Evolutionary conservation across 2,329 filamentous ascomycete species (phyloP), one percentile per base, ranked within the genome.

Genomic region (Colletotrichum sp.): DNA sequence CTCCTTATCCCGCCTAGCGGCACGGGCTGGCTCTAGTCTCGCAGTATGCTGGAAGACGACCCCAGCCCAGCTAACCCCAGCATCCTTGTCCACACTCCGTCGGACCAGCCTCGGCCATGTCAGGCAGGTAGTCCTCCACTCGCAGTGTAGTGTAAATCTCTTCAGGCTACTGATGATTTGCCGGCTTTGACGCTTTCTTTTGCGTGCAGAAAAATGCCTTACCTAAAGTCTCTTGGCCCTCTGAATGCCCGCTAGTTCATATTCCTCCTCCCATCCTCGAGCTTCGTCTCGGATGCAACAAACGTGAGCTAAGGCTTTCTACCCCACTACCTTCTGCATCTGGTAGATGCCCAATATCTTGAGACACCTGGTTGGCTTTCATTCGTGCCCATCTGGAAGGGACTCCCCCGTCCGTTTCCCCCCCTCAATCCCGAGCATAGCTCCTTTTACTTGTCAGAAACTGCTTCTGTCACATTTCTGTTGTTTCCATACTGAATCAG

Each of bases 31-130:
- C 36, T 73, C 39, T 68, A 65, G 59, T 59, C 57, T 59, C 39
- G 39, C 71, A 39, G 34, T 49, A 26, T 59, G 63, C 63, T 76
- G 59, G 34, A 12, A 69, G 59, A 52, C 26, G 72, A 71, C 73
- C 73, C 70, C 52, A 76, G 59, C 73, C 70, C 59, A 76, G 59
- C 59, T 59, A 67, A 64, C 71, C 44, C 72, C 26, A 26, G 12
- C 57, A 76, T 69, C 74, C 74, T 76, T 76, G 74, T 24, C 59
- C 28, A 26, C 64, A 30, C 65, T 65, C 57, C 52, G 21, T 21
- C 74, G 59, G 72, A 59, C 65, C 65, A 49, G 71, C 49, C 59
- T 76, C 74, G 65, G 74, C 70, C 65, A 63, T 28, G 59, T 57
- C 24, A 70, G 68, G 36, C 18, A 49, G 57, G 64, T 12, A 28